Percentiles rank a stretch among this genome's conserved stretches.
Conservation (phyloP, 2,329 filamentous ascomycete species). For the Ascocoryne sarcoides region DNA sequence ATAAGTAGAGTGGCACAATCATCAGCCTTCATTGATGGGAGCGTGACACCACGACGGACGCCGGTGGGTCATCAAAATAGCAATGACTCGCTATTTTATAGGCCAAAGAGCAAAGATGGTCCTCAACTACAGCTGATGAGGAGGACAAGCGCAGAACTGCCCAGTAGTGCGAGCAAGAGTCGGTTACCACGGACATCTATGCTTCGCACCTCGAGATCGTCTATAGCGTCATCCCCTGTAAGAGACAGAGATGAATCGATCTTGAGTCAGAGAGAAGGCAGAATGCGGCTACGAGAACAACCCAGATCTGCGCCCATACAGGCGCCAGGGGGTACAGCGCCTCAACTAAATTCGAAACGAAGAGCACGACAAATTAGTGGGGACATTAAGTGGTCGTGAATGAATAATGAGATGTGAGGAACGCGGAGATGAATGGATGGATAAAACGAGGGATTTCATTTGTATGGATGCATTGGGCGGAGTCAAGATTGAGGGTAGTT, state of each 20-base stretch:
- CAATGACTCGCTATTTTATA: conserved; percentile 28
- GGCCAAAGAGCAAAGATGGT: conserved; percentile 25
- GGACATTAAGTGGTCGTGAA: conserved; percentile 29
- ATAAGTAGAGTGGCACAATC: conserved; percentile 17
- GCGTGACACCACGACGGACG: conserved; percentile 24
- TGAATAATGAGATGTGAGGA: conserved; percentile 2
- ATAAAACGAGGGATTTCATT: neutral
- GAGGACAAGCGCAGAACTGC: conserved; percentile 22
- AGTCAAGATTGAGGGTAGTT: conserved; percentile 4
- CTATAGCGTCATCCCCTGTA: conserved; percentile 18
- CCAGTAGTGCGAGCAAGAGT: conserved; percentile 22
- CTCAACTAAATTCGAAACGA: conserved; percentile 24
- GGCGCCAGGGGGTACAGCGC: conserved; percentile 13
- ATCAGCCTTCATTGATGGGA: conserved; percentile 25
- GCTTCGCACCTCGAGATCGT: conserved; percentile 24
- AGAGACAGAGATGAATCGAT: conserved; percentile 14
- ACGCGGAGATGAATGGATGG: neutral
- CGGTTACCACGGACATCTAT: conserved; percentile 27
- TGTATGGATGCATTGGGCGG: conserved; percentile 11
- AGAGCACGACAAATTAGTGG: conserved; percentile 24
- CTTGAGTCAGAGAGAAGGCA: conserved; percentile 10
- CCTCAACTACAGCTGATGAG: conserved; percentile 14
- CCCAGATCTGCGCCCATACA: conserved; percentile 11
- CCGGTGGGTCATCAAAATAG: conserved; percentile 26
- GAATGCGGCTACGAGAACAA: conserved; percentile 18